These are phyloP conservation scores for Helotiales sp. DNA, from an alignment of 2,329 filamentous ascomycete species.

Conservation along the genomic window DNA sequence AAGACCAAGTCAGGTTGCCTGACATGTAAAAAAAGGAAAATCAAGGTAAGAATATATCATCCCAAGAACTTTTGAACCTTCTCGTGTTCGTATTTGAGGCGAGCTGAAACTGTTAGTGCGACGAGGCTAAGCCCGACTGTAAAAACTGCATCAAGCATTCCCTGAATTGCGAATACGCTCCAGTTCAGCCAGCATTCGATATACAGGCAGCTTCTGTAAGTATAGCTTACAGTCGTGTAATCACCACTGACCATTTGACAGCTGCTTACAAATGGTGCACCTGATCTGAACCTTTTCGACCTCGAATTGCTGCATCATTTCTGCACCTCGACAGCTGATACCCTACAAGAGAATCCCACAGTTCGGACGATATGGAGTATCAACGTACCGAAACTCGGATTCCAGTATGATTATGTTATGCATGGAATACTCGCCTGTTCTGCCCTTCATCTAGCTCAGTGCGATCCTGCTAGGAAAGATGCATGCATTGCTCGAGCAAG, in stretches of 20 bases:
- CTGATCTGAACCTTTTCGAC: constrained; percentile 36
- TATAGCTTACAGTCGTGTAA: background rate
- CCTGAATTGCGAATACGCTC: constrained; percentile 37
- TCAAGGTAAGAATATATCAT: constrained; percentile 3
- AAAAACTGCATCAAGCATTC: constrained; percentile 41
- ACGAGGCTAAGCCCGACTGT: constrained; percentile 39
- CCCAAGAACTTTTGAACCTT: background rate
- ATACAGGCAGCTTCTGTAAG: constrained; percentile 7
- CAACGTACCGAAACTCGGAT: constrained; percentile 41
- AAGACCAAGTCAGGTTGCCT: constrained; percentile 17
- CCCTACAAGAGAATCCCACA: constrained; percentile 42
- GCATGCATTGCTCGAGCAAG: constrained; percentile 40
- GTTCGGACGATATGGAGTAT: constrained; percentile 39
- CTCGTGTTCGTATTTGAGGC: background rate
- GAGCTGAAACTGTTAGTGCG: constrained; percentile 33
- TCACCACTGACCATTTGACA: background rate
- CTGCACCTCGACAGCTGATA: constrained; percentile 42
- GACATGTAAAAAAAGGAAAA: constrained; percentile 13
- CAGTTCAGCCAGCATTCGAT: background rate
- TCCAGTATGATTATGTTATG: constrained; percentile 47
- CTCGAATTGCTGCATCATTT: constrained; percentile 24
- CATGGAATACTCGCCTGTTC: constrained; percentile 48
- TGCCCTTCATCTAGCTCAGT: constrained; percentile 47
- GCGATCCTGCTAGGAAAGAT: constrained; percentile 37
- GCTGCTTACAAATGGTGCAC: background rate